phyloP scores from a whole-genome alignment of 768 basidiomycete species.

The Steccherinum ochraceum region DNA sequence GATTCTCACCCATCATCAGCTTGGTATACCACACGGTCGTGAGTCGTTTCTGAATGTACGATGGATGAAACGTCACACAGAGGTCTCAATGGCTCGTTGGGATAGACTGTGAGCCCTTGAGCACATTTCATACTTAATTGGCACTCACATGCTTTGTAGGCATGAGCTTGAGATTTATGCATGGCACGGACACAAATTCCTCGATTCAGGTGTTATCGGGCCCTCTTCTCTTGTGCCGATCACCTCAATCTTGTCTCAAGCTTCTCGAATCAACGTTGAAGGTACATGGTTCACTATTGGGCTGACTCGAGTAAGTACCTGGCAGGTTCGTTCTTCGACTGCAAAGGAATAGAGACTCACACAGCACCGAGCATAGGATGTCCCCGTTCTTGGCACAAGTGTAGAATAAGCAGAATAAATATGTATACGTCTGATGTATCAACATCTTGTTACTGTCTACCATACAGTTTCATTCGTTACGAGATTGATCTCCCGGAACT shows the following conservation, averaged over 20 bases:
- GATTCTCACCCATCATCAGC: conserved; percentile 1
- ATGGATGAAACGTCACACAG: background rate
- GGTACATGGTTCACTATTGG: conserved; percentile 1
- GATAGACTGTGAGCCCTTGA: conserved; percentile 1
- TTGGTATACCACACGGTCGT: background rate
- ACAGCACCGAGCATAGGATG: background rate
- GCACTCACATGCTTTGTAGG: background rate
- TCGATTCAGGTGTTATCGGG: background rate
- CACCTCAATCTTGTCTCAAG: background rate
- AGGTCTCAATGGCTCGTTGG: background rate
- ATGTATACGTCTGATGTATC: background rate
- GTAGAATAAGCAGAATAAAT: background rate
- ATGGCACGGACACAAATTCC: background rate
- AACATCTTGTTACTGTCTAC: background rate
- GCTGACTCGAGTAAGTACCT: conserved; percentile 1
- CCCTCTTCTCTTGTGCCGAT: conserved; percentile 1
- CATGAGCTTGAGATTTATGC: conserved; percentile 3
- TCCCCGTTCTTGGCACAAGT: background rate
- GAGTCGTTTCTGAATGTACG: conserved; percentile 4
- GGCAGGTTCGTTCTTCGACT: background rate
- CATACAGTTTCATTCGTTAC: background rate
- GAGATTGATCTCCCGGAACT: background rate
- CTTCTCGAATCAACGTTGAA: conserved; percentile 1
- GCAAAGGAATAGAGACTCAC: background rate
- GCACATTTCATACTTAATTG: background rate